These are phyloP conservation scores for Ustulina deusta DNA, from an alignment of 2,329 filamentous ascomycete species.

Conservation along the genomic window DNA sequence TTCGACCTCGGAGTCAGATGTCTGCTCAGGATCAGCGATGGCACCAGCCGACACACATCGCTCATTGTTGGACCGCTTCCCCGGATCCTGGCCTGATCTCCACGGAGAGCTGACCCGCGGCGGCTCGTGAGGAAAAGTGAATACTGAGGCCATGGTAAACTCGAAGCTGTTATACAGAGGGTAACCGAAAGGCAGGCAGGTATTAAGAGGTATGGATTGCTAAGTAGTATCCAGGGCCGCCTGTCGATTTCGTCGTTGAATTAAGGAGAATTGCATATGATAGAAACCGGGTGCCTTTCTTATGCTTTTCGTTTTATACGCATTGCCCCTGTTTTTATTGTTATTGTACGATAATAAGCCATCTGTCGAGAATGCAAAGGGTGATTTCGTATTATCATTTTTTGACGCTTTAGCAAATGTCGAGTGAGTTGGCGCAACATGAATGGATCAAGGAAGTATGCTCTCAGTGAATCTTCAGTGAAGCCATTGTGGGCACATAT, in stretches of 20 bases:
- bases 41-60: slow-evolving; percentile 53
- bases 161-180: neutral
- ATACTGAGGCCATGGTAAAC: slow-evolving; percentile 85
- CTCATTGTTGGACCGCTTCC: slow-evolving; percentile 49
- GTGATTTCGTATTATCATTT: slow-evolving; percentile 57
- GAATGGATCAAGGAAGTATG: slow-evolving; percentile 30
- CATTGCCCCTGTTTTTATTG: slow-evolving; percentile 38
- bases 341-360: slow-evolving; percentile 48
- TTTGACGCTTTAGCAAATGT: slow-evolving; percentile 46
- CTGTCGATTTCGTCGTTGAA: slow-evolving; percentile 10
- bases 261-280: neutral
- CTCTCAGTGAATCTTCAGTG: slow-evolving; percentile 17
- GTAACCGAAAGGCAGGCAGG: neutral
- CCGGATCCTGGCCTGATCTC: slow-evolving; percentile 69
- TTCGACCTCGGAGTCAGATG: slow-evolving; percentile 58
- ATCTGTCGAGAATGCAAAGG: slow-evolving; percentile 44
- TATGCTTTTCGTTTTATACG: slow-evolving; percentile 38
- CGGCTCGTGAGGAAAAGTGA: slow-evolving; percentile 91
- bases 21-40: slow-evolving; percentile 44
- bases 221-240: neutral
- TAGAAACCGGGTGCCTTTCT: slow-evolving; percentile 18
- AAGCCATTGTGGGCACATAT: slow-evolving; percentile 31
- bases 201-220: slow-evolving; percentile 1
- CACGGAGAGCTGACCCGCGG: slow-evolving; percentile 92
- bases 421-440: slow-evolving; percentile 24